Evolutionary conservation across 2,329 filamentous ascomycete genomes (phyloP), one percentile per base, ranked within the genome.

Genomic region (Fusarium chaquense): DNA sequence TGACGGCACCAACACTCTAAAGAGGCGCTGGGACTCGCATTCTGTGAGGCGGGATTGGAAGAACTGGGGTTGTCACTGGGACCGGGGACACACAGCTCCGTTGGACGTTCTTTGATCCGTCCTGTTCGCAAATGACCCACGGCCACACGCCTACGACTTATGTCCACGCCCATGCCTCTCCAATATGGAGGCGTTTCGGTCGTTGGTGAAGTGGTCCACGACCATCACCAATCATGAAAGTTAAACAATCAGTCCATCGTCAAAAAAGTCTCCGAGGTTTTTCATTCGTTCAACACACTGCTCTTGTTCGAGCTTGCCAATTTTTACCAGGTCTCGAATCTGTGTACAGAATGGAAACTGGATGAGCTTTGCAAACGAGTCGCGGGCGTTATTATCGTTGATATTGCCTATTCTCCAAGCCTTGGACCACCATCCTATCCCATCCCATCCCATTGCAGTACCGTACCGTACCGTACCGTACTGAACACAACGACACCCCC

Each of bases 71-170:
- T 38, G 49, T 20, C 20, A 40, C 49, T 46, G 45, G 47, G 49
- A 55, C 65, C 62, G 50, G 62, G 65, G 51, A 59, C 58, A 40
- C 49, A 56, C 44, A 46, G 38, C 67, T 72, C 67, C 58, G 69
- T 72, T 72, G 64, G 60, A 58, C 57, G n/a, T 62, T 70, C 66
- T 62, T 69, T 72, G 58, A 62, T 64, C 72, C 69, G 67, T 65
- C 66, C 70, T 68, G 69, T 73, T 75, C 67, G 65, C 65, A 71
- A 75, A 71, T 71, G 57, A 72, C 59, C 70, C 69, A 70, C 62
- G 59, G 52, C 56, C 51, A 72, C 62, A 74, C 65, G 54, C 66
- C 70, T 62, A 61, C 53, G 43, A 53, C 44, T 49, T 35, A 28
- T 56, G 44, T 52, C 35, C 55, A 69, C 54, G 52, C 66, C 58